A percentile compares a stretch with the other conserved stretches of the same genome.
These are phyloP conservation scores for Athelia psychrophila DNA, from an alignment of 1,284 basidiomycete species.

Conservation along the genomic window DNA sequence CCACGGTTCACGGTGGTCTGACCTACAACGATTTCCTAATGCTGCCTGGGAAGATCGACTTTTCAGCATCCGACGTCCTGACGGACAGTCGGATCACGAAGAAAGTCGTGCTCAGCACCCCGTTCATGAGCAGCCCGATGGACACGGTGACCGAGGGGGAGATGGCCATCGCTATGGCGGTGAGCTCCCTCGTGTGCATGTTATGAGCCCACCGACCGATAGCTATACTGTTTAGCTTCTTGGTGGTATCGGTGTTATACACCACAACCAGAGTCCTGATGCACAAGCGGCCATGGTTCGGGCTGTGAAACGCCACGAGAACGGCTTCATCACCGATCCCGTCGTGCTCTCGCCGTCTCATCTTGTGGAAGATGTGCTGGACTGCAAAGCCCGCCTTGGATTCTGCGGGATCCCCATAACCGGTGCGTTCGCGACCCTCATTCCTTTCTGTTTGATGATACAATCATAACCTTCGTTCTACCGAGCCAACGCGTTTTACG, in stretches of 20 bases:
- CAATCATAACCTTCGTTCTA: slow-evolving; percentile 84
- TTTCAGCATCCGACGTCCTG: slow-evolving; percentile 78
- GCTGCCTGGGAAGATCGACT: slow-evolving; percentile 96
- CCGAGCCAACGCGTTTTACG: slow-evolving; percentile 69
- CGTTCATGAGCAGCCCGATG: slow-evolving; percentile 98
- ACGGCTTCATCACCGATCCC: slow-evolving; percentile 98
- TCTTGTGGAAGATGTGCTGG: slow-evolving; percentile 87
- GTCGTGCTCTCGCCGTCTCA: slow-evolving; percentile 80
- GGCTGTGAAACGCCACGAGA: slow-evolving; percentile 97
- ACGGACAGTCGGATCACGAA: slow-evolving; percentile 89
- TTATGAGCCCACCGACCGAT: slow-evolving; percentile 16
- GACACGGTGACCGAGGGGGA: slow-evolving; percentile 98
- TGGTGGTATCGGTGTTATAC: slow-evolving; percentile 97
- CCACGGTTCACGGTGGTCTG: slow-evolving; percentile 84
- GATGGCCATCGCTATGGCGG: slow-evolving; percentile 96
- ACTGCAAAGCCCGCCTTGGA: slow-evolving; percentile 90
- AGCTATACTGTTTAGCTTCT: slow-evolving; percentile 57
- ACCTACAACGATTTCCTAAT: slow-evolving; percentile 96
- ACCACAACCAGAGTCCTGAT: slow-evolving; percentile 91
- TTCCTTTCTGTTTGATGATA: slow-evolving; percentile 42
- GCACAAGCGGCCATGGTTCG: slow-evolving; percentile 96
- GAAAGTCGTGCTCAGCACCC: slow-evolving; percentile 92
- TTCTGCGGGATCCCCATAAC: slow-evolving; percentile 99
- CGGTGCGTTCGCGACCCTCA: slow-evolving; percentile 44
- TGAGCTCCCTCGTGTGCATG: slow-evolving; percentile 34